phyloP scores from a whole-genome alignment of 768 basidiomycete species.

The Cystobasidium tubakii region DNA sequence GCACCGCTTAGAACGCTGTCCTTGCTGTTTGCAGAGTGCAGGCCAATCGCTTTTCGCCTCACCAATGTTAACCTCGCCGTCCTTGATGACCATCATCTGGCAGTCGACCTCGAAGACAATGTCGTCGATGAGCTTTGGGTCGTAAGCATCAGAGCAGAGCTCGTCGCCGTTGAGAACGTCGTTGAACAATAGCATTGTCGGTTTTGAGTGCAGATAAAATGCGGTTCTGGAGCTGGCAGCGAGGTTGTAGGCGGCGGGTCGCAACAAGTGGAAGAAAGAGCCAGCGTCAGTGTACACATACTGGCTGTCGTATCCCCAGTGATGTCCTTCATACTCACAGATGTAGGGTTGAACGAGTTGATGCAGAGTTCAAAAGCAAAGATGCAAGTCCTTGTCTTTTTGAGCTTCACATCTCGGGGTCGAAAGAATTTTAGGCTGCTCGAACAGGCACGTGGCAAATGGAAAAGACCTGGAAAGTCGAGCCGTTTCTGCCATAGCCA shows the following conservation, averaged over 20 bases:
- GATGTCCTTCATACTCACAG: no score
- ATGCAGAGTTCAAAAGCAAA: background rate
- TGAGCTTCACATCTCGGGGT: no score
- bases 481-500: no score
- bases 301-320: no score
- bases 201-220: conserved; percentile 29
- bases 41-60: background rate
- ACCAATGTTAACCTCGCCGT: conserved; percentile 87
- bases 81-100: conserved; percentile 45
- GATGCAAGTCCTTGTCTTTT: background rate
- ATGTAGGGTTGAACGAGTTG: background rate
- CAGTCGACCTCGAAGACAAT: conserved; percentile 63
- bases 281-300: background rate
- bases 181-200: conserved; percentile 49
- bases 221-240: conserved; percentile 1
- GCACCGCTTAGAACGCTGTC: no score
- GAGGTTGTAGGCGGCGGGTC: background rate
- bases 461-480: no score
- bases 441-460: conserved; percentile 19
- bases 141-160: conserved; percentile 53
- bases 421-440: no score
- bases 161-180: conserved; percentile 52
- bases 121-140: conserved; percentile 60
- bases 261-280: background rate
- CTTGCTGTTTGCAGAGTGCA: no score